Conservation (phyloP, 2,329 filamentous ascomycete species). For the Cytospora leucostoma region DNA sequence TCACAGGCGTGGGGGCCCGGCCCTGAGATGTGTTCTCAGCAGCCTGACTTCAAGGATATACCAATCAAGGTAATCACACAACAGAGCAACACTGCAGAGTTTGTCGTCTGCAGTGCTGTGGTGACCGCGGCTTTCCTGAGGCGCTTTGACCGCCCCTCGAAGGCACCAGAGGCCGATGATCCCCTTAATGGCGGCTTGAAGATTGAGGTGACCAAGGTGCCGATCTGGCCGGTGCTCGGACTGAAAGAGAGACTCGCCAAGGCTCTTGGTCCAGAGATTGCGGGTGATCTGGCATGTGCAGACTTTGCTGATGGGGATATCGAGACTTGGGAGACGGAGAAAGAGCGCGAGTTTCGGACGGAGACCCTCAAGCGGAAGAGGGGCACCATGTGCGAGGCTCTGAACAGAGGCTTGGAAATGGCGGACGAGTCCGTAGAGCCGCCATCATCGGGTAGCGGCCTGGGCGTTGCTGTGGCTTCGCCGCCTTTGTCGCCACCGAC, state of each 20-base stretch:
- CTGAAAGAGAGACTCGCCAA: slow-evolving; percentile 57
- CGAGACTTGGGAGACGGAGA: slow-evolving; percentile 48
- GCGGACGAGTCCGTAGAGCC: slow-evolving; percentile 32
- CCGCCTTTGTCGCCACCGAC: slow-evolving; percentile 36
- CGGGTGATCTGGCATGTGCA: slow-evolving; percentile 41
- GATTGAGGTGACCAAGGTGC: slow-evolving; percentile 51
- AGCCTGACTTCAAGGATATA: slow-evolving; percentile 47
- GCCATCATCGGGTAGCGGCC: slow-evolving; percentile 1
- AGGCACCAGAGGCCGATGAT: slow-evolving; percentile 37
- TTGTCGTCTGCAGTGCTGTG: slow-evolving; percentile 55
- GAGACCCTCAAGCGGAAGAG: slow-evolving; percentile 39
- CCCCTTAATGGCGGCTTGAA: slow-evolving; percentile 41
- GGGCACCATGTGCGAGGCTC: slow-evolving; percentile 40
- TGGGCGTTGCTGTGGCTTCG: slow-evolving; percentile 26
- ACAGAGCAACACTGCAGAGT: slow-evolving; percentile 49
- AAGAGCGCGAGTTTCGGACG: slow-evolving; percentile 30
- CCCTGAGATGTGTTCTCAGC: slow-evolving; percentile 24
- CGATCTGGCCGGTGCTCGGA: slow-evolving; percentile 57
- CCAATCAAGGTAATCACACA: slow-evolving; percentile 54
- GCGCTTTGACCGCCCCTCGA: slow-evolving; percentile 52
- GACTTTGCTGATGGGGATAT: slow-evolving; percentile 38
- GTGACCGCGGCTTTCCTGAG: slow-evolving; percentile 52
- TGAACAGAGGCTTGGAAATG: slow-evolving; percentile 44
- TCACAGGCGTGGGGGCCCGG: slow-evolving; percentile 23
- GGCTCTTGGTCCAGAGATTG: slow-evolving; percentile 53